Evolutionary conservation across 78 protist genomes (phyloP).

Genomic region (Chrysochromulina parva): DNA sequence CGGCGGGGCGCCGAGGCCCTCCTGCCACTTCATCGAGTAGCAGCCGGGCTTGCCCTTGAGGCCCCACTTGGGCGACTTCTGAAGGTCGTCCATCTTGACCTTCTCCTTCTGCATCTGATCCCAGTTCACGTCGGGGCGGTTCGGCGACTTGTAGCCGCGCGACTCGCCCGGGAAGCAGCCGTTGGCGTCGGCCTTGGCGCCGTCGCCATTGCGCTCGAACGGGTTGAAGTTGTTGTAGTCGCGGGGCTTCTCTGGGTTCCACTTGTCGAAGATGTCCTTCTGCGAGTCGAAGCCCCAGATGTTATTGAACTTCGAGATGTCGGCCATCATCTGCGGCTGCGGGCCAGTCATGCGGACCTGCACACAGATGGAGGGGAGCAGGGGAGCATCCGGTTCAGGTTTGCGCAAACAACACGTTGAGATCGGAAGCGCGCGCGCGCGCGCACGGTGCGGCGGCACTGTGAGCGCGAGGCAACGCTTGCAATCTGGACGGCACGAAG

Average conservation of each 20-base stretch:
- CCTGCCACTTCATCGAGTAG: background rate
- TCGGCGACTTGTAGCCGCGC: background rate
- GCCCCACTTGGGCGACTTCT: background rate
- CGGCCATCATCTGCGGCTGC: background rate
- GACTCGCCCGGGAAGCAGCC: constrained; percentile 22
- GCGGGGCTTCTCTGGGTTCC: background rate
- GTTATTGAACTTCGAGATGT: background rate
- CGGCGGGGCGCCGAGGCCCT: background rate
- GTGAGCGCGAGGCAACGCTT: too few species aligned
- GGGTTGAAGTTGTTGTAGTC: constrained; percentile 4
- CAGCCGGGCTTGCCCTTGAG: background rate
- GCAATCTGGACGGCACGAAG: too few species aligned
- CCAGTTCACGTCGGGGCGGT: background rate
- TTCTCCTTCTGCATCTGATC: too few species aligned
- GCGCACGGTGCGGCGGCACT: too few species aligned
- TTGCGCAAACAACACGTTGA: too few species aligned
- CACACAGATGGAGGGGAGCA: too few species aligned
- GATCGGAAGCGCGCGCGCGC: too few species aligned
- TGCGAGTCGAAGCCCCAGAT: background rate
- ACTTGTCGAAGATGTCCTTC: background rate
- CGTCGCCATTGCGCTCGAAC: background rate
- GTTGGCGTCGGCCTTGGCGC: background rate
- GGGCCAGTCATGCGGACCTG: background rate
- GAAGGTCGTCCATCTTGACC: too few species aligned
- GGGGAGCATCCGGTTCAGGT: too few species aligned